These are phyloP conservation scores for Starmerella ratchasimensis DNA, from an alignment of 805 yeast genomes.

Conservation along the genomic window DNA sequence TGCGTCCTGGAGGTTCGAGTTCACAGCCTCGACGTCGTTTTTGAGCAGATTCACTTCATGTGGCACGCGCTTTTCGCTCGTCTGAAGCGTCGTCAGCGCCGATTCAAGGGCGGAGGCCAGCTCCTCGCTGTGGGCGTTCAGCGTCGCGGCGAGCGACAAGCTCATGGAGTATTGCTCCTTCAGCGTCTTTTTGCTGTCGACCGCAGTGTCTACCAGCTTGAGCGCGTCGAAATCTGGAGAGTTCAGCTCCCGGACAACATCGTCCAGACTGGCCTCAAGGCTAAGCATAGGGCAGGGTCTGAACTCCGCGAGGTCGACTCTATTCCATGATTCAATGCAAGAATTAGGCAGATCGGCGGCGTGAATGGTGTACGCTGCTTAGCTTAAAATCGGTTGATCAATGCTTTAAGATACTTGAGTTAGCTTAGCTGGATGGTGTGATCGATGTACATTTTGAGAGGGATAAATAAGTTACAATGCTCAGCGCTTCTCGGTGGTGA, in stretches of 20 bases:
- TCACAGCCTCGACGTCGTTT: conserved; percentile 22
- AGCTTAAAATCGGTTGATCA: too few species aligned
- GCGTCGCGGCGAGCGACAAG: conserved; percentile 23
- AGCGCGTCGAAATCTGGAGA: conserved; percentile 24
- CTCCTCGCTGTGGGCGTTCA: conserved; percentile 24
- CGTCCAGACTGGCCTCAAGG: conserved; percentile 5
- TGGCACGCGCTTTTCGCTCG: conserved; percentile 22
- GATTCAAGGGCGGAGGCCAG: conserved; percentile 22
- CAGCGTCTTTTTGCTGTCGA: conserved; percentile 15
- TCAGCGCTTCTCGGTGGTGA: too few species aligned
- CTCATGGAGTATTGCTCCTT: conserved; percentile 22
- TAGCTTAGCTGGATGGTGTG: too few species aligned
- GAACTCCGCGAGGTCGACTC: too few species aligned
- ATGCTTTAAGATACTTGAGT: too few species aligned
- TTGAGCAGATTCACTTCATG: conserved; percentile 27
- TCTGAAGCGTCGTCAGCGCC: conserved; percentile 19
- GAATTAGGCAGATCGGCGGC: too few species aligned
- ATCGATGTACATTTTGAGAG: too few species aligned
- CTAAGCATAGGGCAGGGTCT: conserved; percentile 2
- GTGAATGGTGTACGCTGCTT: too few species aligned
- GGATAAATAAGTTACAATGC: too few species aligned
- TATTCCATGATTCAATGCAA: too few species aligned
- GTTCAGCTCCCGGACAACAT: conserved; percentile 19
- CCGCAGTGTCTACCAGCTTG: conserved; percentile 18
- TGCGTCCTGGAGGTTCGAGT: conserved; percentile 15